A percentile compares a stretch with the other conserved stretches of the same genome.
These are phyloP conservation scores for Xylaria arbuscula DNA, from an alignment of 2,329 filamentous ascomycete genomes.

Conservation along the genomic window DNA sequence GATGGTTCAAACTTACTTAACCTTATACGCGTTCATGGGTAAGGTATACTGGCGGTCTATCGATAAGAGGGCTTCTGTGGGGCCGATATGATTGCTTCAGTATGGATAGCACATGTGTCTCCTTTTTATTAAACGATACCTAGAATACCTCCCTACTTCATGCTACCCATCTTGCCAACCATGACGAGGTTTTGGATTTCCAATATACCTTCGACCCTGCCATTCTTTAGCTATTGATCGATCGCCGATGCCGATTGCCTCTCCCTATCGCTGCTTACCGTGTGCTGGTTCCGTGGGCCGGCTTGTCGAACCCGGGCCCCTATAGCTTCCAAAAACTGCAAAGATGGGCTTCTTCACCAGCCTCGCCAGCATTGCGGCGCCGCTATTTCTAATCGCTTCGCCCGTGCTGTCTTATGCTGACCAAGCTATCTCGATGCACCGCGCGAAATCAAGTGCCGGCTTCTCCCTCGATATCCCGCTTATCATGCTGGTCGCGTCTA, in stretches of 20 bases:
- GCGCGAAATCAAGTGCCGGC: slow-evolving; percentile 71
- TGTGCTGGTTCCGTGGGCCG: slow-evolving; percentile 15
- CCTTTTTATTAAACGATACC: slow-evolving; percentile 10
- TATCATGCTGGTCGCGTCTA: slow-evolving; percentile 77
- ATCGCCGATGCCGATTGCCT: slow-evolving; percentile 19
- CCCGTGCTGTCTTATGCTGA: slow-evolving; percentile 74
- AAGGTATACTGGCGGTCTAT: not conserved
- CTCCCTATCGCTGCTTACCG: slow-evolving; percentile 10
- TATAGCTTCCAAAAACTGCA: slow-evolving; percentile 15
- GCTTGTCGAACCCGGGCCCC: slow-evolving; percentile 16
- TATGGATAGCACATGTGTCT: slow-evolving; percentile 25
- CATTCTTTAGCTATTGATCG: not conserved
- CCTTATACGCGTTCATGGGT: no score
- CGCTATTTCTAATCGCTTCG: slow-evolving; percentile 71
- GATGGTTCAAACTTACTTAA: no score
- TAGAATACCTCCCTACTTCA: slow-evolving; percentile 3
- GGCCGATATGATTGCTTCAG: slow-evolving; percentile 12
- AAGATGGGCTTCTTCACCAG: slow-evolving; percentile 59
- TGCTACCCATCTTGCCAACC: not conserved
- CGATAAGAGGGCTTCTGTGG: slow-evolving; percentile 18
- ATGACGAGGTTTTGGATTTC: slow-evolving; percentile 11
- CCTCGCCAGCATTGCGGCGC: slow-evolving; percentile 68
- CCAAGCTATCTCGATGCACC: slow-evolving; percentile 73
- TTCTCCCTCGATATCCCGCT: slow-evolving; percentile 78
- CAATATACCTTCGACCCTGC: not conserved